Evolutionary conservation across 2,329 filamentous ascomycete species (phyloP).

Genomic region (Lasiodiplodia gonubiensis): DNA sequence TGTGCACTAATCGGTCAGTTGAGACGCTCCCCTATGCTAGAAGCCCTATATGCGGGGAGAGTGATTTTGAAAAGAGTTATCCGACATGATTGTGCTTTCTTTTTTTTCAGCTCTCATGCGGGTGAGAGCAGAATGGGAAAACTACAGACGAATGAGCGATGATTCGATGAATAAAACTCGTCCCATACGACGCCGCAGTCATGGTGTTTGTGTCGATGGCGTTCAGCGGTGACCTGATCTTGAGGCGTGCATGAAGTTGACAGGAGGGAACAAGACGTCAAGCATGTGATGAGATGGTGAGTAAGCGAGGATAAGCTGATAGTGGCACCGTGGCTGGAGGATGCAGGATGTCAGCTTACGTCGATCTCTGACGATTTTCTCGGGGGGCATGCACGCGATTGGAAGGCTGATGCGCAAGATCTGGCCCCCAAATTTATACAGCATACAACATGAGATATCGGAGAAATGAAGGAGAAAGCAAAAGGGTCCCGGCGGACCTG

Average conservation of each 20-base stretch:
- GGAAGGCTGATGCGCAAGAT: not conserved
- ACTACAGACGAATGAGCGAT: not conserved
- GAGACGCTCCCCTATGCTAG: not conserved
- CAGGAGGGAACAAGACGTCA: not conserved
- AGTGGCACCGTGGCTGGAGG: not conserved
- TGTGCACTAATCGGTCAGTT: no score
- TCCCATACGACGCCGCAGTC: not conserved
- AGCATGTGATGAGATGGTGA: not conserved
- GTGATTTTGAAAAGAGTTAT: no score
- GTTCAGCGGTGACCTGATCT: not conserved
- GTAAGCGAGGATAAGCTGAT: constrained; percentile 20
- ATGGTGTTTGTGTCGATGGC: not conserved
- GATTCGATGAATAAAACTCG: not conserved
- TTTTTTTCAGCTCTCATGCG: not conserved
- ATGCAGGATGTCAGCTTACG: constrained; percentile 13
- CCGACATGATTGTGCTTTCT: not conserved
- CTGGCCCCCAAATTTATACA: not conserved
- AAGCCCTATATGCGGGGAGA: not conserved
- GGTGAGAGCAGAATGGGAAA: not conserved
- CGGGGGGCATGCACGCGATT: not conserved
- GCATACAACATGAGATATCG: not conserved
- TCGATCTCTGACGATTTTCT: constrained; percentile 1
- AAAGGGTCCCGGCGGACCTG: not conserved
- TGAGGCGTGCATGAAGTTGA: not conserved
- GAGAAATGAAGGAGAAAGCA: not conserved